A percentile compares a stretch with the other conserved stretches of the same genome.
Conservation (phyloP, 2,329 filamentous ascomycete genomes). For the Amauroascus verrucosus region DNA sequence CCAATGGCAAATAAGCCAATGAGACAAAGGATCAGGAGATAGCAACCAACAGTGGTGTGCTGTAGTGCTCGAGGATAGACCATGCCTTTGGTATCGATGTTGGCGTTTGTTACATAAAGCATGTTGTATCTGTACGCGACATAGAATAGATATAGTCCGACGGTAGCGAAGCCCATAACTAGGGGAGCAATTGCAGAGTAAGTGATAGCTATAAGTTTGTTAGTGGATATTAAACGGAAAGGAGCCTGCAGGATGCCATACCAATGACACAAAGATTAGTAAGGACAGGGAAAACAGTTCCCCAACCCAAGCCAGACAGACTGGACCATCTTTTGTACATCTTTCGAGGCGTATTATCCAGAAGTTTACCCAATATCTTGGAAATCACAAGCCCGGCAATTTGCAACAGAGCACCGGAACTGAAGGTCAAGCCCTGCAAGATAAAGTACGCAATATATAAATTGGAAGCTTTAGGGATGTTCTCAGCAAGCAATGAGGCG, state of each 20-base stretch:
- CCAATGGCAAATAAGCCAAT: slow-evolving; percentile 73
- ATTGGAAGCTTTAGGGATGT: slow-evolving; percentile 75
- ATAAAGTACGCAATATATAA: slow-evolving; percentile 96
- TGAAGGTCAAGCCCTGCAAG: slow-evolving; percentile 75
- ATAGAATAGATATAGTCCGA: slow-evolving; percentile 73
- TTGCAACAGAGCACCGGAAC: slow-evolving; percentile 64
- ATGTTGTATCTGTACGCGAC: slow-evolving; percentile 84
- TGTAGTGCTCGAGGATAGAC: slow-evolving; percentile 80
- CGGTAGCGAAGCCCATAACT: slow-evolving; percentile 68
- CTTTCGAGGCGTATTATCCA: slow-evolving; percentile 68
- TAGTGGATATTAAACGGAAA: not conserved
- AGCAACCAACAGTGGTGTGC: slow-evolving; percentile 74
- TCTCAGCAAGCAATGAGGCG: slow-evolving; percentile 56
- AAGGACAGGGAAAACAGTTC: slow-evolving; percentile 69
- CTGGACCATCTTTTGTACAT: slow-evolving; percentile 69
- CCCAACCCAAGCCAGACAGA: slow-evolving; percentile 68
- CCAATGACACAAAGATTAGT: slow-evolving; percentile 72
- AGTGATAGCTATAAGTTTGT: slow-evolving; percentile 52
- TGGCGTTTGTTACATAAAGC: slow-evolving; percentile 71
- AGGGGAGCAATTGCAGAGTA: slow-evolving; percentile 82
- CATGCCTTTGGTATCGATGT: slow-evolving; percentile 77
- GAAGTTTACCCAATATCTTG: slow-evolving; percentile 60
- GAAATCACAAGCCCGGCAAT: slow-evolving; percentile 63
- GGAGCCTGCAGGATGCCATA: slow-evolving; percentile 34
- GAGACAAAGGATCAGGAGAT: slow-evolving; percentile 70